Base-by-base conservation (phyloP, 306 rosid genomes). In the Quercus berberidifolia region DNA sequence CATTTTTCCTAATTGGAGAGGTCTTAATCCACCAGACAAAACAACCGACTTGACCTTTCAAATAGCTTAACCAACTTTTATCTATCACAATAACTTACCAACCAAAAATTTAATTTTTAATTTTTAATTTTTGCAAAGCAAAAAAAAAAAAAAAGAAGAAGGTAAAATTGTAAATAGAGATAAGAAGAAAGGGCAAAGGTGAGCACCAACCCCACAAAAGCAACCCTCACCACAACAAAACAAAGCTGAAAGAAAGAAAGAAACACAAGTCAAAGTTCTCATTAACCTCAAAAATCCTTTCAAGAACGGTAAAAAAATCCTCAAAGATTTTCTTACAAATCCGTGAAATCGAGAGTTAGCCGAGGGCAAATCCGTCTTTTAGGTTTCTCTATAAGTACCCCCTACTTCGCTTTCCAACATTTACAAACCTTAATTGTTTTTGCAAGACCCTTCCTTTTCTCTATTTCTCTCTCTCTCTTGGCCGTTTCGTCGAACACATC, bases 351-450 rank as follows among this genome's bases (percentile, higher is more conserved):
- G 1, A 1, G n/a, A 0, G 15, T 19, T 30, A 0, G 0, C 0
- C 0, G 12, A 51, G 73, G 79, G 67, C 41, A 86, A 33, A 55
- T 52, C 41, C 0, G 96, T 92, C 89, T 17, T 85, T 85, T 69
- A 41, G 1, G 0, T 0, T n/a, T 56, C 9, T 56, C 6, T 86
- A 92, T 92, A 93, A 87, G 85, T 83, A 86, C 71, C 73, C 77
- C 71, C 73, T 83, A 80, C 78, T 83, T 83, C 91, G 83, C 82
- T 81, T 86, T 74, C 87, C 88, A 76, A 79, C 84, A 4, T 68
- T 35, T 79, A 2, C 46, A 77, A 78, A 80, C 86, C 77, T 80
- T 23, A 78, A 26, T 26, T 26, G 28, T 26, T 26, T 26, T 78
- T 75, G 83, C 80, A 4, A 78, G 83, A 85, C 86, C 83, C 88